Percentiles rank a stretch among this genome's conserved stretches.
Conservation (phyloP, 345 rosid genomes). For the Pugionium dolabratum region DNA sequence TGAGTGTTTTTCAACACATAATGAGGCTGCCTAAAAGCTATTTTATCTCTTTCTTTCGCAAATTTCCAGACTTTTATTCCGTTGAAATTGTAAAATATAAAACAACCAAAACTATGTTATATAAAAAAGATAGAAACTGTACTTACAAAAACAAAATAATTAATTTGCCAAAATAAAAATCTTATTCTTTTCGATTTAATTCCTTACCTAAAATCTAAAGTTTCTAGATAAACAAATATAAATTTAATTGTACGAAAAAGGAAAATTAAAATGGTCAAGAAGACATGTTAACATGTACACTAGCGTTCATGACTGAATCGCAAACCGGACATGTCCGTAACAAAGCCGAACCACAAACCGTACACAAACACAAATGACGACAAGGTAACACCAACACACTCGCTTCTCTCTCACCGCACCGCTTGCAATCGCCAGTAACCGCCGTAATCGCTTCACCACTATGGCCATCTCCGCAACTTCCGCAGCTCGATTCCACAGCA, state of each 20-base stretch:
- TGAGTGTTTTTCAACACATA: too few relatives aligned
- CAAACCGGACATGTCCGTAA: slow-evolving; percentile 51
- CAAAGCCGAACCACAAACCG: slow-evolving; percentile 57
- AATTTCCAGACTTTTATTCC: too few relatives aligned
- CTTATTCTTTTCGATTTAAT: background rate
- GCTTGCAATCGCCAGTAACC: slow-evolving; percentile 38
- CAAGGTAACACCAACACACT: slow-evolving; percentile 77
- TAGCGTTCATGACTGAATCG: slow-evolving; percentile 47
- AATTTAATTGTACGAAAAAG: background rate
- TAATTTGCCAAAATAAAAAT: background rate
- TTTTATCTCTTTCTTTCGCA: too few relatives aligned
- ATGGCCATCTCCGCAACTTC: slow-evolving; percentile 49
- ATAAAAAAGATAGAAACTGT: background rate
- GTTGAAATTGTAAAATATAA: too few relatives aligned
- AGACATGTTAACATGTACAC: slow-evolving; percentile 64
- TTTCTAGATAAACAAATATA: background rate
- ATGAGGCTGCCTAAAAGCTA: too few relatives aligned
- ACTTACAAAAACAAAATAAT: background rate
- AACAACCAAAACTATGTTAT: too few relatives aligned
- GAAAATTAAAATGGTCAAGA: slow-evolving; percentile 3
- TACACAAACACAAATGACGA: slow-evolving; percentile 75
- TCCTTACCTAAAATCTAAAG: background rate
- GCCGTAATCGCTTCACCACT: slow-evolving; percentile 12
- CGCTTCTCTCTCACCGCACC: slow-evolving; percentile 64
- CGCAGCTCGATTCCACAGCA: slow-evolving; percentile 62